Evolutionary conservation across 139 green algal species (phyloP), one percentile per base, ranked within the genome.

Genomic region (Trebouxia sp.): DNA sequence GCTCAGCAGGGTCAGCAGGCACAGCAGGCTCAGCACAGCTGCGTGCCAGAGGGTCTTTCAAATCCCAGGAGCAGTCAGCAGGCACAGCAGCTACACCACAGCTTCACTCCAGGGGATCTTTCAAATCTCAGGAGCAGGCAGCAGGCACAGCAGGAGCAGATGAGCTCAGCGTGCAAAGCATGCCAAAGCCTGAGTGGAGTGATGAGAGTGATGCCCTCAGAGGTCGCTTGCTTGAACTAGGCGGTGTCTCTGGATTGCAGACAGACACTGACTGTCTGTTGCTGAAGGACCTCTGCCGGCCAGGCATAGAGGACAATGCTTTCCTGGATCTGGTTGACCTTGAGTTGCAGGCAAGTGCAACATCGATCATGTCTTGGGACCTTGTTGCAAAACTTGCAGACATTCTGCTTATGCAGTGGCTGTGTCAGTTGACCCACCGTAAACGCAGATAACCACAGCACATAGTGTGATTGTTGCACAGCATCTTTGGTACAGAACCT

Each of bases 201-300:
- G 30, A 72, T 45, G 62, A 72, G 12, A 72, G 32, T n/a, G 62
- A 72, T 72, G 62, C 32, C 9, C 28, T 72, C 32, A 72, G 62
- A 15, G 62, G 62, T 1, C 32, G 62, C 1, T 30, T 72, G 17
- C 35, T 72, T 10, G 62, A 72, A 4, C 35, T 72, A 8, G 62
- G 62, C 6, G 62, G 62, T 3, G 62, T 72, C 8, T 32, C 62
- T 15, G 62, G 62, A 11, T 15, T 72, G 17, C 62, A 72, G 62
- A 72, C 62, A 72, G 62, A 72, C 62, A 72, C 62, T 28, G 62
- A 72, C 35, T 72, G 62, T 22, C 32, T 72, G 9, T n/a, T 72
- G 62, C 32, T 72, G 35, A 72, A 72, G 37, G 62, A 72, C 37
- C 37, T 72, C 24, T 72, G 62, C 35, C 26, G 62, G 24, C 35